Conservation (phyloP, 495 filamentous ascomycete species). For the Aspergillus coremiiformis region DNA sequence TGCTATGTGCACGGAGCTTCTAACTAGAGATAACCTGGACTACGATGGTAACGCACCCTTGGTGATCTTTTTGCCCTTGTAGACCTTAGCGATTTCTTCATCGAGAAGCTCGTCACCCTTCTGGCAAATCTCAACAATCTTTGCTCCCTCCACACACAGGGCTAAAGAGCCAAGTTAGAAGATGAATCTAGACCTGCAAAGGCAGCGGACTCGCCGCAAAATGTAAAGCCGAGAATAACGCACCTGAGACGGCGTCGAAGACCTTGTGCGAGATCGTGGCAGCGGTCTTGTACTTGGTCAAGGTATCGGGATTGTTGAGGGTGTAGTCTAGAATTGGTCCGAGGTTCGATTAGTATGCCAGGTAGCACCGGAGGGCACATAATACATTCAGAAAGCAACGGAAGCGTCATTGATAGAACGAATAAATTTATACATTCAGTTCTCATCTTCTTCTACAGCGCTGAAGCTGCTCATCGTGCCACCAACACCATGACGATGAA, state of each 20-base stretch:
- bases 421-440: not conserved
- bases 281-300: conserved; percentile 98
- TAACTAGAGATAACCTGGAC: not conserved
- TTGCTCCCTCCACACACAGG: conserved; percentile 76
- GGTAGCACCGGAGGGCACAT: not conserved
- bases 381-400: not conserved
- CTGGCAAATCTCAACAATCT: conserved; percentile 88
- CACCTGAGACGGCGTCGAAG: conserved; percentile 72
- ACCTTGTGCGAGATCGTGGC: conserved; percentile 92
- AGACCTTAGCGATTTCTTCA: conserved; percentile 90
- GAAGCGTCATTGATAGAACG: not conserved
- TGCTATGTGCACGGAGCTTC: not conserved
- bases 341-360: conserved; percentile 12
- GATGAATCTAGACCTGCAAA: not conserved
- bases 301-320: conserved; percentile 90
- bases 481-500: conserved; percentile 9
- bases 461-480: not conserved
- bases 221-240: conserved; percentile 9
- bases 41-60: conserved; percentile 57
- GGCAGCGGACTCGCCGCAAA: too few species aligned
- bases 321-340: conserved; percentile 64
- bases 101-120: conserved; percentile 91
- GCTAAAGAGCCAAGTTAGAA: conserved; percentile 39
- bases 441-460: not conserved
- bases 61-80: conserved; percentile 91